A percentile compares a stretch with the other conserved stretches of the same genome.
Conservation (phyloP, 345 rosid genomes). For the Eutrema yunnanense region DNA sequence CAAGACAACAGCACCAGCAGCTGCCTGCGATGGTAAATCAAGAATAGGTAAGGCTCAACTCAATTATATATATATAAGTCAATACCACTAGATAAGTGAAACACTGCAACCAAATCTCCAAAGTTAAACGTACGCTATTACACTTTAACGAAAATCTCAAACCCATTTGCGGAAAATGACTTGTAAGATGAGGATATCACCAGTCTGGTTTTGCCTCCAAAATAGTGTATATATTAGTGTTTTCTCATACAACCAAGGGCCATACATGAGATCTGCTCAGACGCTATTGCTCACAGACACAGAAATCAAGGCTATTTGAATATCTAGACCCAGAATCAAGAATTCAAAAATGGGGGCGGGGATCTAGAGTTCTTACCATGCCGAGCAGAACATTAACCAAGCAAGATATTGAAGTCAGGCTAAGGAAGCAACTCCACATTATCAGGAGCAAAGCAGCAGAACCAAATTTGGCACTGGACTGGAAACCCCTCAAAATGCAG, state of each 20-base stretch:
- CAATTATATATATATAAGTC: not conserved
- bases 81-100: not conserved
- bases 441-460: constrained; percentile 81
- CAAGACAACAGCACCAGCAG: constrained; percentile 75
- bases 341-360: not conserved
- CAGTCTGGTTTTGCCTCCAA: not conserved
- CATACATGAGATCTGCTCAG: not conserved
- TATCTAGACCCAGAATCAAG: not conserved
- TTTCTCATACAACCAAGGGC: not conserved
- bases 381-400: constrained; percentile 71
- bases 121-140: not conserved
- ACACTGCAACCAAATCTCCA: not conserved
- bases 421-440: constrained; percentile 97
- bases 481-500: constrained; percentile 60
- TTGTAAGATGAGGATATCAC: not conserved
- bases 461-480: constrained; percentile 59
- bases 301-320: not conserved
- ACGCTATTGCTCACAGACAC: not conserved
- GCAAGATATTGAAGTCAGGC: constrained; percentile 83
- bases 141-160: not conserved
- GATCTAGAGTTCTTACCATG: constrained; percentile 56
- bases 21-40: constrained; percentile 54
- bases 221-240: not conserved
- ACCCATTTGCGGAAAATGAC: not conserved
- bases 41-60: not conserved